These are phyloP conservation scores for Claviceps paspali DNA, from an alignment of 2,329 filamentous ascomycete species.

Conservation along the genomic window DNA sequence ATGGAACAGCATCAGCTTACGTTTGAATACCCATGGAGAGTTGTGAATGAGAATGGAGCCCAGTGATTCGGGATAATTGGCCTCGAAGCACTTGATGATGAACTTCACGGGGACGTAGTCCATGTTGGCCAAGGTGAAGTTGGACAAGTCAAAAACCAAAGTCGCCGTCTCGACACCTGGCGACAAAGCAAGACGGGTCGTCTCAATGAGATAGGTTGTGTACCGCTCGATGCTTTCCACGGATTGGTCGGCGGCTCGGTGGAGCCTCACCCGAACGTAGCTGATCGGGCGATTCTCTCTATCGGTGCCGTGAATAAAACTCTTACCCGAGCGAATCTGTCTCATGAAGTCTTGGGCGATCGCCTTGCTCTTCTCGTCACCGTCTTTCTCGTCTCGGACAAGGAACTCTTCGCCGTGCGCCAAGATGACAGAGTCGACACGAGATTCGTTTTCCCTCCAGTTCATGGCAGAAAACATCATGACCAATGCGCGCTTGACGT, in stretches of 20 bases:
- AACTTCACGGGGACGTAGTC: constrained; percentile 65
- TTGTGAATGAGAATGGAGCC: constrained; percentile 60
- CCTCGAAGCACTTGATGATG: constrained; percentile 67
- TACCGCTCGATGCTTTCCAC: constrained; percentile 21
- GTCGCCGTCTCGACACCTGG: constrained; percentile 10
- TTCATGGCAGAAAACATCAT: constrained; percentile 23
- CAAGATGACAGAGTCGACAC: constrained; percentile 18
- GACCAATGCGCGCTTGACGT: constrained; percentile 22
- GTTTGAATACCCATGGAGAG: constrained; percentile 54
- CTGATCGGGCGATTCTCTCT: constrained; percentile 20
- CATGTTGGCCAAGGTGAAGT: constrained; percentile 58
- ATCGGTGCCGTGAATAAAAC: constrained; percentile 22
- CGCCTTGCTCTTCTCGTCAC: constrained; percentile 3
- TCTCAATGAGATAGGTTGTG: constrained; percentile 25
- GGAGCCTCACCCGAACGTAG: constrained; percentile 19
- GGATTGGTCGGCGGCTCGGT: constrained; percentile 18
- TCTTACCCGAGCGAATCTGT: constrained; percentile 23
- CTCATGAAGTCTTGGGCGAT: constrained; percentile 15
- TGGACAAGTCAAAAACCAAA: constrained; percentile 57
- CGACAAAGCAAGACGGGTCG: constrained; percentile 6
- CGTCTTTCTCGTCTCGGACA: constrained; percentile 14
- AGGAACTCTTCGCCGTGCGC: constrained; percentile 18
- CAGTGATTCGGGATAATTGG: constrained; percentile 61
- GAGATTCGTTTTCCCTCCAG: constrained; percentile 19
- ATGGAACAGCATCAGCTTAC: constrained; percentile 10